Conservation (phyloP, 1,284 basidiomycete species). For the Leccinum pseudoinsigne region DNA sequence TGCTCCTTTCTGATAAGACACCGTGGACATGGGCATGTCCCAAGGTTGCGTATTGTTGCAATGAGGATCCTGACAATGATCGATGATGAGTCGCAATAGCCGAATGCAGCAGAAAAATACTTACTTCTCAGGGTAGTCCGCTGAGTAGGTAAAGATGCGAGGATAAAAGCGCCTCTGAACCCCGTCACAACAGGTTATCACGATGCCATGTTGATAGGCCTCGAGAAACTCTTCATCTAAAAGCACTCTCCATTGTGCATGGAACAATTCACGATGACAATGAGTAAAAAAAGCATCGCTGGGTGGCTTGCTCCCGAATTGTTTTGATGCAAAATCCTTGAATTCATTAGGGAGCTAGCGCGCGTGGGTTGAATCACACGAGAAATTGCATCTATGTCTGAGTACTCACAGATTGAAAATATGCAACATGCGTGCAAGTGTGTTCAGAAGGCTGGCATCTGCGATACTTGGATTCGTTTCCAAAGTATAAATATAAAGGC, state of each 20-base stretch:
- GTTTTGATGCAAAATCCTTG: not conserved
- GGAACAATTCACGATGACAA: not conserved
- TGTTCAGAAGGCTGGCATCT: not conserved
- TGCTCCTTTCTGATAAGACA: too few relatives aligned
- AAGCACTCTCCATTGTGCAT: not conserved
- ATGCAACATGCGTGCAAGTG: not conserved
- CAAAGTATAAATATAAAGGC: not conserved
- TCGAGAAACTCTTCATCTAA: not conserved
- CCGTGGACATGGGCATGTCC: too few relatives aligned
- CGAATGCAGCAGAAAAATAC: too few relatives aligned
- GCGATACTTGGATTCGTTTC: not conserved
- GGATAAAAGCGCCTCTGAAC: not conserved
- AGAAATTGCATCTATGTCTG: not conserved
- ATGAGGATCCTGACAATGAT: too few relatives aligned
- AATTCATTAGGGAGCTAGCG: not conserved
- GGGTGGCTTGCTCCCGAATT: not conserved
- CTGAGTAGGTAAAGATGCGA: not conserved
- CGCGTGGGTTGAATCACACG: not conserved
- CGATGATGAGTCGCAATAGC: too few relatives aligned
- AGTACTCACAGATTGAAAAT: not conserved
- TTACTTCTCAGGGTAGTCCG: too few relatives aligned
- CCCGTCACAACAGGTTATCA: not conserved
- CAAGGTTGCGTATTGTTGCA: too few relatives aligned
- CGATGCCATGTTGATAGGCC: not conserved
- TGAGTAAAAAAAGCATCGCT: not conserved